Evolutionary conservation across 305 asterid species (phyloP).

Genomic region (Fraxinus paxiana): DNA sequence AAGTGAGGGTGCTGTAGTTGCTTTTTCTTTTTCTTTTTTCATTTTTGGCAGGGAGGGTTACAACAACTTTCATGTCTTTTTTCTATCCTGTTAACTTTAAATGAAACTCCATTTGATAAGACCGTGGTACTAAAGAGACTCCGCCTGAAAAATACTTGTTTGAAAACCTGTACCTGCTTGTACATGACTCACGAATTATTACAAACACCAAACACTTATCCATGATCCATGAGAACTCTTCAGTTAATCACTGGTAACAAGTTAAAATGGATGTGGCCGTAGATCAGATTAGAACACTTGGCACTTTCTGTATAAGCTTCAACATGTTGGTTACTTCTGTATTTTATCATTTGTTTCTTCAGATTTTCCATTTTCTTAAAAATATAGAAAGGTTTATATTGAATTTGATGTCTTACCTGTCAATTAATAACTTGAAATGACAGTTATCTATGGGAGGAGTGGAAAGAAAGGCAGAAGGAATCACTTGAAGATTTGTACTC

Average conservation of each 20-base stretch:
- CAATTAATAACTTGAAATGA: constrained; percentile 27
- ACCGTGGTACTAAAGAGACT: background rate
- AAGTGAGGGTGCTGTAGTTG: background rate
- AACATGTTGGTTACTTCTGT: constrained; percentile 2
- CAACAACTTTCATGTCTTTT: background rate
- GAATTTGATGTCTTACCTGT: constrained; percentile 11
- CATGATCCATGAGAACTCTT: background rate
- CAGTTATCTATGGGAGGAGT: constrained; percentile 96
- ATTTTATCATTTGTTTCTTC: background rate
- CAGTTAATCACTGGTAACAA: constrained; percentile 6
- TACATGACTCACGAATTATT: background rate
- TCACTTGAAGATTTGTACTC: constrained; percentile 54
- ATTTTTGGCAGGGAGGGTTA: constrained; percentile 9
- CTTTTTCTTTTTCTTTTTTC: constrained; percentile 16
- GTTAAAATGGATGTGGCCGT: constrained; percentile 12
- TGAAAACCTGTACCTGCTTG: background rate
- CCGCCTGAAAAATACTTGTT: constrained; percentile 4
- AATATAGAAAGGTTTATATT: background rate
- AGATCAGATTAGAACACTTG: background rate
- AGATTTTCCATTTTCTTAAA: constrained; percentile 4
- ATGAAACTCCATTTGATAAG: background rate
- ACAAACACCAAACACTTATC: background rate
- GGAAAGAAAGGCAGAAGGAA: constrained; percentile 80
- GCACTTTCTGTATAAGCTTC: constrained; percentile 2
- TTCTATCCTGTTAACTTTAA: constrained; percentile 8